Evolutionary conservation across 2,329 filamentous ascomycete species (phyloP), one percentile per base, ranked within the genome.

Genomic region (Fusarium coffeatum): DNA sequence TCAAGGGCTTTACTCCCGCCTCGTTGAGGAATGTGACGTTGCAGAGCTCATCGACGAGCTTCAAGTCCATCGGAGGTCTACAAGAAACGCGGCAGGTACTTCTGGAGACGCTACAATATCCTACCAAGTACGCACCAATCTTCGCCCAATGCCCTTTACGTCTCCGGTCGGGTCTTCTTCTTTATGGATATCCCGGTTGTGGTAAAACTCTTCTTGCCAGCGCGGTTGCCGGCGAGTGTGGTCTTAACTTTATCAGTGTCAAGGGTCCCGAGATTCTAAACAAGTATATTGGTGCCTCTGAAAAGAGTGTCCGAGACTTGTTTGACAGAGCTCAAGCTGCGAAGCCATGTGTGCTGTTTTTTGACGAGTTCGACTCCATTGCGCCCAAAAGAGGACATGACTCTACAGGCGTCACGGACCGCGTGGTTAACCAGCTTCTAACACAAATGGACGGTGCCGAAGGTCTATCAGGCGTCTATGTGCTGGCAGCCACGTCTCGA

Each of bases 401-500:
- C 79, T 96, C 92, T 3, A 99, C 96, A 0, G 96, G 97, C 70
- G 97, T 99, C n/a, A 99, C 96, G 1, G 97, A 99, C 80, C 90
- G 97, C 40, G 97, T 99, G 1, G 96, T 99, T 73, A 99, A 99
- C 79, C 97, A 99, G 84, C 89, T 99, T 60, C 87, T 99, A 13
- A 99, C 97, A 1, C 95, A 98, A 80, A 99, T 99, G 96, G 96
- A 99, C 76, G 96, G 96, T 76, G 96, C 96, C 1, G 97, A 99
- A 80, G 97, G 96, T 1, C 83, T 99, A 7, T 94, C 91, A 1
- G 96, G 96, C 3, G 97, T 99, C 0, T 99, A 99, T 74, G 96
- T 99, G 8, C 87, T 99, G 5, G 97, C 97, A 23, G 97, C 96
- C 2, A 99, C 96, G 0, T 95, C 92, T 2, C 86, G 97, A 8